Evolutionary conservation across 805 yeast genomes (phyloP), one percentile per base, ranked within the genome.

Genomic region (Spencermartinsiella europaea): DNA sequence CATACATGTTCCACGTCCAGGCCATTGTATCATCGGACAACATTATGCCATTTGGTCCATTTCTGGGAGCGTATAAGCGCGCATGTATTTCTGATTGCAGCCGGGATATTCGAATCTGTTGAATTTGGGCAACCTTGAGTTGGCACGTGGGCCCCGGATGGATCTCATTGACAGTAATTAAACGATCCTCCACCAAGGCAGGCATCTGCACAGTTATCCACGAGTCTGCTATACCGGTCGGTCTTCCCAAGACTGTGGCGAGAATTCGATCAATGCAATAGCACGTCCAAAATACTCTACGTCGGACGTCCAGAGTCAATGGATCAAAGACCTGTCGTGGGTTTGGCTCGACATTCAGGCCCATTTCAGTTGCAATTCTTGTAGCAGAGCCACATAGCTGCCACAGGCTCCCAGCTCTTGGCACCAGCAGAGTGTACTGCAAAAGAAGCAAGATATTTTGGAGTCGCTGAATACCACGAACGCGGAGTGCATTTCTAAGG

Each of bases 1-100:
- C 43, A 21, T 40, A 40, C 43, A 40, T 40, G 15, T 40, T 35
- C 43, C 43, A 40, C 15, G 35, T 40, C 43, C 43, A 40, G n/a
- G n/a, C n/a, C n/a, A n/a, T n/a, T n/a, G n/a, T n/a, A n/a, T n/a
- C n/a, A 12, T 34, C 21, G 4, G 22, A 14, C 25, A 40, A 10
- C 16, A n/a, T n/a, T 5, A 14, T 34, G 37, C 37, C 19, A 7
- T 14, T n/a, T 5, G 5, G 7, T 8, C 5, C 7, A 15, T 17
- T 28, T n/a, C 28, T 20, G 16, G 43, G 43, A 17, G 43, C 43
- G 21, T 40, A 40, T 2, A 40, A 27, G 4, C 43, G 35, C 8
- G 15, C 35, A 14, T 40, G 43, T 3, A 40, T 40, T 7, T 40
- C 43, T 15, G 43, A 28, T 15, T 40, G 43, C 16, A 40, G 43